A percentile compares a stretch with the other conserved stretches of the same genome.
Conservation (phyloP, 73 alveolate species). For the Uronychia binucleata region DNA sequence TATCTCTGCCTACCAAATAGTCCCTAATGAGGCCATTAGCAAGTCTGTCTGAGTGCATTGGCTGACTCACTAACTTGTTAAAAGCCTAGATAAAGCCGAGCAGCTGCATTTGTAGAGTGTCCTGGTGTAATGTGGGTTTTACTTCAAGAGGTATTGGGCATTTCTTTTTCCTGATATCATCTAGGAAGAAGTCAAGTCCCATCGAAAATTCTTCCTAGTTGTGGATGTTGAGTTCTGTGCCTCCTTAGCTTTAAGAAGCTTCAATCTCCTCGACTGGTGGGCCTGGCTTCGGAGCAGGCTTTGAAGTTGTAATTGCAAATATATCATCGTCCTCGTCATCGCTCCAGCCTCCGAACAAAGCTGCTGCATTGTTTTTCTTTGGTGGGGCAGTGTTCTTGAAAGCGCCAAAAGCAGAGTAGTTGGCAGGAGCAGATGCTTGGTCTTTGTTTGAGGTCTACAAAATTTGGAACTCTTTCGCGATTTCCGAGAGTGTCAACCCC, state of each 20-base stretch:
- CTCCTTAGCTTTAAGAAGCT: constrained; percentile 3
- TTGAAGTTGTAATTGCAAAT: neutral
- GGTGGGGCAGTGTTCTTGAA: neutral
- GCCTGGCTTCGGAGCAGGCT: neutral
- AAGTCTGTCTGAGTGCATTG: constrained; percentile 8
- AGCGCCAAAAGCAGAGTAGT: neutral
- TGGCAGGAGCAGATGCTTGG: neutral
- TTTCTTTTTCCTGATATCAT: constrained; percentile 3
- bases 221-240: neutral
- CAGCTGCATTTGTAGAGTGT: neutral
- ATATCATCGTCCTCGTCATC: neutral
- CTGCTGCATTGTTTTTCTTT: constrained; percentile 43
- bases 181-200: neutral
- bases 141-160: neutral
- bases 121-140: neutral
- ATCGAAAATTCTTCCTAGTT: constrained; percentile 1
- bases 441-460: constrained; percentile 5
- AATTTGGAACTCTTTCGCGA: constrained; percentile 33
- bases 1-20: neutral
- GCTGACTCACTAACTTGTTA: too few species aligned
- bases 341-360: constrained; percentile 26
- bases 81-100: neutral
- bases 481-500: neutral
- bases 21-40: constrained; percentile 10
- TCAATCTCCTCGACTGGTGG: constrained; percentile 1